Percentiles rank a stretch among this genome's conserved stretches.
Evolutionary conservation across 352 stramenopile species (phyloP).

Genomic region (Phytopythium oedochilum): DNA sequence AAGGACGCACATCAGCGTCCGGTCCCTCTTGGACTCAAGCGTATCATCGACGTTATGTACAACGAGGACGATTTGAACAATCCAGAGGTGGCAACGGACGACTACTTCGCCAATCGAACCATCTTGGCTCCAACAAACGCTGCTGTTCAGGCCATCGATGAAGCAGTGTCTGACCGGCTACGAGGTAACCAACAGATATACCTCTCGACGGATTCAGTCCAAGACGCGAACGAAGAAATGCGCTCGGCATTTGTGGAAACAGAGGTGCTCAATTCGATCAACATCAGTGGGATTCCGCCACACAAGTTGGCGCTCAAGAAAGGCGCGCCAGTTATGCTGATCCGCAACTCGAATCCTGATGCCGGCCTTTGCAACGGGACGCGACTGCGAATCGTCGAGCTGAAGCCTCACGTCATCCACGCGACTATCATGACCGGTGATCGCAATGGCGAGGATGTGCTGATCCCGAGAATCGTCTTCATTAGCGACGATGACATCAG

Average conservation of each 20-base stretch:
- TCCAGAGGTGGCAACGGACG: neutral
- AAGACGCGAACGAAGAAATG: neutral
- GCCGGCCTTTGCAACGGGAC: conserved; percentile 20
- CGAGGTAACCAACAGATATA: neutral
- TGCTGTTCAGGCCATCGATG: neutral
- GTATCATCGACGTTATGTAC: neutral
- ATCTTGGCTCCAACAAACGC: neutral
- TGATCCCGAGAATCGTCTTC: conserved; percentile 18
- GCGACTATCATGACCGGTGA: conserved; percentile 22
- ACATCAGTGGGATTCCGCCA: neutral
- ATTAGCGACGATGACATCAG: conserved; percentile 6
- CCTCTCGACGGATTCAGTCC: neutral
- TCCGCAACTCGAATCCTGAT: conserved; percentile 23
- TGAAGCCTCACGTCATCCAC: conserved; percentile 18
- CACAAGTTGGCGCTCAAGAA: conserved; percentile 11
- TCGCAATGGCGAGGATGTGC: conserved; percentile 7
- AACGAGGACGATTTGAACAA: neutral
- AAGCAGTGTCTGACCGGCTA: neutral
- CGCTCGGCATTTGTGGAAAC: neutral
- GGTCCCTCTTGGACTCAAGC: neutral
- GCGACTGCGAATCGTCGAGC: conserved; percentile 16
- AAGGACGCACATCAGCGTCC: neutral
- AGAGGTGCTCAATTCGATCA: neutral
- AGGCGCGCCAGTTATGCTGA: conserved; percentile 19
- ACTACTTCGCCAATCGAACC: neutral